Base-by-base conservation (phyloP, 176 grass and related monocot genomes). In the Olyra latifolia region DNA sequence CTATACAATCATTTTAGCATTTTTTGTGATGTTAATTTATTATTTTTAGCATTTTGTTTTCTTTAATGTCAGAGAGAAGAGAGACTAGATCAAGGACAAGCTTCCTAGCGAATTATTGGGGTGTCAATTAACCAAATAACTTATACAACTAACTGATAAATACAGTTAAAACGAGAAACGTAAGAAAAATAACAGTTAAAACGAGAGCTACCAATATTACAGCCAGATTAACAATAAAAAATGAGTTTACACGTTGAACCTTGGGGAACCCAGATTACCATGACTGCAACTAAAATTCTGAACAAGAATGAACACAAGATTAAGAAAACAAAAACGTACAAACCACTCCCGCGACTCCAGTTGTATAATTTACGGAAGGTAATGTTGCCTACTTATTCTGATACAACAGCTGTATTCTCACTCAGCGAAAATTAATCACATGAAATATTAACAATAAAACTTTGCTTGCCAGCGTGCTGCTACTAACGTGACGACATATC, bases 351-450 rank as follows among this genome's bases (percentile, higher is more conserved):
- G 75, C 43, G 38, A 70, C 42, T 50, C 75, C 52, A 68, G 15
- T 35, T 79, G 76, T 84, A 84, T 80, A 69, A 68, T 74, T 44
- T 69, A 88, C 30, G 29, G n/a, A 23, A 27, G 62, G 54, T 75
- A 59, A 56, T 59, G 62, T 35, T 89, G 30, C 76, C 70, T 75
- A 89, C 43, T 89, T 89, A 84, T 84, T 84, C 67, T 84, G 53
- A 75, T 84, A 89, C 88, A 89, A 86, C 78, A 85, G 6, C 49
- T 74, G 50, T 82, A 68, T 66, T 81, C 58, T 86, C 74, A 77
- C 71, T 84, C 69, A 2, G 23, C 17, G 28, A 55, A 59, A 48
- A 89, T 38, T 89, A 89, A 89, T 86, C 88, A 89, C 88, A 85
- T 20, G 62, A 66, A 78, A 89, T 89, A 86, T 86, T 77, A 82